A percentile compares a stretch with the other conserved stretches of the same genome.
phyloP scores from a whole-genome alignment of 768 basidiomycete genomes.

The Suillus americanus region DNA sequence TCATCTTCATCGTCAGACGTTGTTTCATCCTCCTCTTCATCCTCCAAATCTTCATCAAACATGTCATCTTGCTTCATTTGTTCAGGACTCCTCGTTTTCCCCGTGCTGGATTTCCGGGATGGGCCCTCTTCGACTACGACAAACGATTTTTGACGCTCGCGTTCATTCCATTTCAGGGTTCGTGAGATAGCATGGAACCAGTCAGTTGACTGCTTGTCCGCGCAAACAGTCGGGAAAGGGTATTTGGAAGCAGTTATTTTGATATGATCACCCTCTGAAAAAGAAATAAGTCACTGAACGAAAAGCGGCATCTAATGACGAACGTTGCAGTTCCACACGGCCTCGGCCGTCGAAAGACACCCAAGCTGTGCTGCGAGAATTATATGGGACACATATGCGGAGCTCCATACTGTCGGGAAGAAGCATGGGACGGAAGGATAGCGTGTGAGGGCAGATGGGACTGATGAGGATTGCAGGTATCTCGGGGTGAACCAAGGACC shows the following conservation, averaged over 20 bases:
- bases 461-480: conserved; percentile 96
- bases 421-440: conserved; percentile 98
- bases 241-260: conserved; percentile 96
- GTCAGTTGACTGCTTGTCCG: conserved; percentile 95
- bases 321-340: conserved; percentile 92
- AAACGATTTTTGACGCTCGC: conserved; percentile 97
- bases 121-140: conserved; percentile 94
- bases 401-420: conserved; percentile 98
- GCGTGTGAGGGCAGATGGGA: conserved; percentile 96
- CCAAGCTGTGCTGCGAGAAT: conserved; percentile 98
- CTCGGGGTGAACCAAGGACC: conserved; percentile 96
- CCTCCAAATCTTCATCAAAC: conserved; percentile 39
- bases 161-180: conserved; percentile 98
- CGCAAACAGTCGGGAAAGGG: conserved; percentile 98
- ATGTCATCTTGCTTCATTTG: conserved; percentile 16
- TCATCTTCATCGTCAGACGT: conserved; percentile 66
- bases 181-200: conserved; percentile 98
- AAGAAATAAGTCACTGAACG: background rate
- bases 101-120: conserved; percentile 36
- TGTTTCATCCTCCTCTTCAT: conserved; percentile 49
- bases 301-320: conserved; percentile 29
- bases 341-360: conserved; percentile 98
- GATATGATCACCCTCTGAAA: conserved; percentile 96
- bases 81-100: conserved; percentile 14
- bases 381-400: conserved; percentile 98